phyloP scores from a whole-genome alignment of 2,329 filamentous ascomycete genomes.

The Proliferodiscus dingleyae region DNA sequence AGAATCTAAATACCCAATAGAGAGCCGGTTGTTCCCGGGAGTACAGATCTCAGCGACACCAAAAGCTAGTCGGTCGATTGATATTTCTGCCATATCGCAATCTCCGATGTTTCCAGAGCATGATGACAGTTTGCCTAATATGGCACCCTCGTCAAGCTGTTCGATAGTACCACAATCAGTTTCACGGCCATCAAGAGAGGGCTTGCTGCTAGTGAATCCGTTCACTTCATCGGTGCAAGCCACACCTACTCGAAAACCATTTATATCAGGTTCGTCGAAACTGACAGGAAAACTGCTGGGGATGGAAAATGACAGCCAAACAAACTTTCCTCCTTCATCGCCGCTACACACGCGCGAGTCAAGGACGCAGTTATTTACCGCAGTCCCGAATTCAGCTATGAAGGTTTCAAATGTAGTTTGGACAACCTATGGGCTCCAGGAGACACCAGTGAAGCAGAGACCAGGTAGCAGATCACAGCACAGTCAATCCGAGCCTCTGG shows the following conservation, averaged over 20 bases:
- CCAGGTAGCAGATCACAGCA: constrained; percentile 11
- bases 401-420: constrained; percentile 8
- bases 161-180: constrained; percentile 27
- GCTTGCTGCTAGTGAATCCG: constrained; percentile 11
- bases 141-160: constrained; percentile 24
- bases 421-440: constrained; percentile 16
- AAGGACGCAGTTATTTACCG: constrained; percentile 24
- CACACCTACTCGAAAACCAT: constrained; percentile 26
- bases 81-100: constrained; percentile 20
- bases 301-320: not conserved
- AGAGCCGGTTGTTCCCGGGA: constrained; percentile 32
- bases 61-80: constrained; percentile 26
- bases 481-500: constrained; percentile 14
- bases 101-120: constrained; percentile 6
- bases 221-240: constrained; percentile 25
- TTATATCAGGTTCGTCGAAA: not conserved
- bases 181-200: constrained; percentile 11
- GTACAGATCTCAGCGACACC: constrained; percentile 33
- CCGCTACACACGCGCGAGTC: constrained; percentile 24
- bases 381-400: constrained; percentile 20
- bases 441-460: constrained; percentile 26
- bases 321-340: constrained; percentile 21
- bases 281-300: not conserved
- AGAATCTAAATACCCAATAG: constrained; percentile 49
- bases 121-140: constrained; percentile 11